Percentiles rank a stretch among this genome's conserved stretches.
phyloP scores from a whole-genome alignment of 2,329 filamentous ascomycete genomes.

The Cercospora nicotianae region DNA sequence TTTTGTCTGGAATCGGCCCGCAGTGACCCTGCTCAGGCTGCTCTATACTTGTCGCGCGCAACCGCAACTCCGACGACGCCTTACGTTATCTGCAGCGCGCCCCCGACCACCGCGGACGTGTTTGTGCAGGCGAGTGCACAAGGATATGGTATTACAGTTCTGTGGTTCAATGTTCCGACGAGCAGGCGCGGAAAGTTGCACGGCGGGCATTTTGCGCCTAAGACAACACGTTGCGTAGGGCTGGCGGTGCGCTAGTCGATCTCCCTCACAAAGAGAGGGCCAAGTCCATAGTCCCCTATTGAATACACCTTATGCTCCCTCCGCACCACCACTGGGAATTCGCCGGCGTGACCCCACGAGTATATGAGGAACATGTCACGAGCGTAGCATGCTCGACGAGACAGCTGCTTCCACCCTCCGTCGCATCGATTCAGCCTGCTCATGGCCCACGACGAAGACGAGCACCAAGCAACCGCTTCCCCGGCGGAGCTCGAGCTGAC shows the following conservation, averaged over 20 bases:
- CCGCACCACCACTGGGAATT: neutral
- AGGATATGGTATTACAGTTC: neutral
- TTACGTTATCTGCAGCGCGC: neutral
- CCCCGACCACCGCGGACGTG: neutral
- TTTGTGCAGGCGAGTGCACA: neutral
- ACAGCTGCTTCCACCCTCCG: constrained; percentile 8
- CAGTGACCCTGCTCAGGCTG: neutral
- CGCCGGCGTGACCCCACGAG: neutral
- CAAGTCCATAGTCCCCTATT: constrained; percentile 6
- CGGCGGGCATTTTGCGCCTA: neutral
- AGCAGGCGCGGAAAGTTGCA: neutral
- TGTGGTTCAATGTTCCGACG: neutral
- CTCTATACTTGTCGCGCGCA: constrained; percentile 1
- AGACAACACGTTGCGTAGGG: constrained; percentile 7
- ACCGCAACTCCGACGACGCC: neutral
- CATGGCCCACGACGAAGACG: constrained; percentile 38
- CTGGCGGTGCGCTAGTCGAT: constrained; percentile 3
- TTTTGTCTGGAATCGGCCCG: constrained; percentile 3
- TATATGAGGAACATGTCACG: constrained; percentile 3
- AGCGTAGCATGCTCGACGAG: constrained; percentile 17
- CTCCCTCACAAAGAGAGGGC: constrained; percentile 4
- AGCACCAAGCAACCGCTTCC: constrained; percentile 25
- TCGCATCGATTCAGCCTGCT: constrained; percentile 21
- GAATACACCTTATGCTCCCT: neutral
- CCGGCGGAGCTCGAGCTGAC: constrained; percentile 1